Evolutionary conservation across 768 basidiomycete genomes (phyloP), one percentile per base, ranked within the genome.

Genomic region (Mycena sanguinolenta): DNA sequence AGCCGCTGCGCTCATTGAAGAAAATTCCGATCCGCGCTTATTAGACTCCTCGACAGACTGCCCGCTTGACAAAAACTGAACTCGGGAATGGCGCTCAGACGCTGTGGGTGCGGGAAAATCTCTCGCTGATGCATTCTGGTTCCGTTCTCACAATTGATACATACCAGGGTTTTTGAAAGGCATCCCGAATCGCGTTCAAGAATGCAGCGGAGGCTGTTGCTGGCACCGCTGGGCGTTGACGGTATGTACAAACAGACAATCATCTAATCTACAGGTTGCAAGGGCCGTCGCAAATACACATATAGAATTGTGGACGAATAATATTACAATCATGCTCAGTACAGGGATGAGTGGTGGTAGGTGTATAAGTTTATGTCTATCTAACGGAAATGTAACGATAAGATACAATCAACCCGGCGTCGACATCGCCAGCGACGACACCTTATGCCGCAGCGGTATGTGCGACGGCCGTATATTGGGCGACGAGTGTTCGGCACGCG

Each of bases 341-440:
- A 54, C 62, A 63, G 28, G 25, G 39, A 49, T 63, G 62, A 63
- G 62, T 53, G 44, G 59, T 34, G 59, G n/a, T n/a, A n/a, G 25
- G 59, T 60, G 58, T 59, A 14, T 59, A 44, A 27, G 42, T 44
- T 17, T 19, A 60, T 49, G 44, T 60, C 59, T 60, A 60, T 59
- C 27, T 38, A 42, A 19, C 16, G 23, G 28, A 60, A 49, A 32
- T 30, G 42, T 32, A 46, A n/a, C 34, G 14, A 60, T 23, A 46
- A 60, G 28, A 30, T 49, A 60, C 16, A 32, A 59, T 61, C 59
- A 61, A 23, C 50, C 44, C n/a, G 23, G 19, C 19, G 65, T 42
- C 58, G 65, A 66, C 60, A 63, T 67, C 30, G 65, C 54, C 39
- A 49, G 49, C 52, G 66, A 67, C 49, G 66, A 72, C 46, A 49